Percentiles rank a stretch among this genome's conserved stretches.
phyloP scores from a whole-genome alignment of 2,329 filamentous ascomycete species.

The Colletotrichum sojae region DNA sequence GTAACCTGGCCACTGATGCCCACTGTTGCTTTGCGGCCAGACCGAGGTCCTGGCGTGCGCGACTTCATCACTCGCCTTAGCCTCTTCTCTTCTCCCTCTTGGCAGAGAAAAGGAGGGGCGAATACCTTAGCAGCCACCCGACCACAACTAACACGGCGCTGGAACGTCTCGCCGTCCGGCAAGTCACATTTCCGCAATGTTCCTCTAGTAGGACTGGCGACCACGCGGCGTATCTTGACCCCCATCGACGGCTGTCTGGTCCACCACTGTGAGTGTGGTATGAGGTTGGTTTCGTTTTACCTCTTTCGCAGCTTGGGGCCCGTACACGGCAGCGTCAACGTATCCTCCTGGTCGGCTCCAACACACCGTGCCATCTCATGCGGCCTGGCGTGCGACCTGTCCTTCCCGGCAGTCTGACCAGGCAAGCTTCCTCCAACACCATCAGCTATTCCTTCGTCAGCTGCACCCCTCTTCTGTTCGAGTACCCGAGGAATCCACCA shows the following conservation, averaged over 20 bases:
- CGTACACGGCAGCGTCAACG: not conserved
- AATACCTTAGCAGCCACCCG: slow-evolving; percentile 11
- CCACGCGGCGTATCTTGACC: not conserved
- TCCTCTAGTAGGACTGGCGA: not conserved
- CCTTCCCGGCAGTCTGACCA: slow-evolving; percentile 32
- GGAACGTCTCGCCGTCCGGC: not conserved
- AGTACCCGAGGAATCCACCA: slow-evolving; percentile 7
- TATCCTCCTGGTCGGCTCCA: slow-evolving; percentile 6
- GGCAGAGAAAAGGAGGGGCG: slow-evolving; percentile 10
- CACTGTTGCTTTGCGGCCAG: slow-evolving; percentile 14
- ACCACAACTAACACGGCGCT: not conserved
- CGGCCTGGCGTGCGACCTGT: slow-evolving; percentile 37
- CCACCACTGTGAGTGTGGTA: not conserved
- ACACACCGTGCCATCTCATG: slow-evolving; percentile 31
- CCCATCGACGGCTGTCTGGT: slow-evolving; percentile 8
- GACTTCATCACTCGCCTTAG: slow-evolving; percentile 1
- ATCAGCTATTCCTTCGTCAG: slow-evolving; percentile 16
- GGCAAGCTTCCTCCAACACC: slow-evolving; percentile 37
- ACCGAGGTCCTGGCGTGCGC: slow-evolving; percentile 28
- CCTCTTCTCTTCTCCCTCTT: not conserved
- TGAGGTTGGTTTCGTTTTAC: too few species aligned
- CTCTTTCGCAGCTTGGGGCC: too few species aligned
- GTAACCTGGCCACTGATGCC: slow-evolving; percentile 36
- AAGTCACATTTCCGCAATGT: slow-evolving; percentile 5
- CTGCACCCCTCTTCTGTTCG: slow-evolving; percentile 15